phyloP scores from a whole-genome alignment of 2,329 filamentous ascomycete genomes.

The Penicillium nordicum region DNA sequence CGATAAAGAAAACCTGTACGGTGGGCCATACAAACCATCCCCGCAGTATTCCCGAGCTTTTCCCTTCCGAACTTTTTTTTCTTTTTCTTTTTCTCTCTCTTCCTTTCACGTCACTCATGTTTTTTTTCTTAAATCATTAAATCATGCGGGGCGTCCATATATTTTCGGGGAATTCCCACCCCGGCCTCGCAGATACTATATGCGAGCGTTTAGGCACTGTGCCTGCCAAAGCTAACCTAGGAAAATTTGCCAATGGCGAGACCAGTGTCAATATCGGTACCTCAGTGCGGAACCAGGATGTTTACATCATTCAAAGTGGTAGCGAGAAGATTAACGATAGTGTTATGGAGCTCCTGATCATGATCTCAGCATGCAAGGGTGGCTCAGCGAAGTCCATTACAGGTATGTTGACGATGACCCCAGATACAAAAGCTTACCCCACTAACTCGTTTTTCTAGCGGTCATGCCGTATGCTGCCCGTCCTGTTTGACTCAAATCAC shows the following conservation, averaged over 20 bases:
- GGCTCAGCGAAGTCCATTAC: conserved; percentile 96
- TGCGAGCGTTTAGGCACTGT: conserved; percentile 63
- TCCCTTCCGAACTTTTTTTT: conserved; percentile 18
- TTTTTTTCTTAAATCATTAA: conserved; percentile 31
- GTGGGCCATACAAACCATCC: conserved; percentile 10
- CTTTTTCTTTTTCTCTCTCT: conserved; percentile 10
- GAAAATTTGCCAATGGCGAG: conserved; percentile 68
- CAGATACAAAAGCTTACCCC: conserved; percentile 13
- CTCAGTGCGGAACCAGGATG: conserved; percentile 92
- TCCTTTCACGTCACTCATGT: conserved; percentile 16
- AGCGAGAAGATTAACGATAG: conserved; percentile 96
- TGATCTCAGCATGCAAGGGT: conserved; percentile 98
- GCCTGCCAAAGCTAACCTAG: conserved; percentile 58
- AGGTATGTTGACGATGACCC: conserved; percentile 56
- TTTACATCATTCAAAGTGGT: conserved; percentile 97
- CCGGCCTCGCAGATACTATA: conserved; percentile 60
- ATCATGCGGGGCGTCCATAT: conserved; percentile 64
- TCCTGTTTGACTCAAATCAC: conserved; percentile 27
- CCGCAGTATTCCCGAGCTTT: conserved; percentile 15
- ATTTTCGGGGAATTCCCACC: conserved; percentile 65
- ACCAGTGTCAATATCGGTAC: conserved; percentile 64
- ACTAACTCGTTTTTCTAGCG: conserved; percentile 29
- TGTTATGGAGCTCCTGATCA: conserved; percentile 98
- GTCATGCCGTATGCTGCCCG: conserved; percentile 47
- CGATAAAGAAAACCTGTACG: conserved; percentile 18